A percentile compares a stretch with the other conserved stretches of the same genome.
phyloP scores from a whole-genome alignment of 768 basidiomycete species.

The Peribolospora baueri region DNA sequence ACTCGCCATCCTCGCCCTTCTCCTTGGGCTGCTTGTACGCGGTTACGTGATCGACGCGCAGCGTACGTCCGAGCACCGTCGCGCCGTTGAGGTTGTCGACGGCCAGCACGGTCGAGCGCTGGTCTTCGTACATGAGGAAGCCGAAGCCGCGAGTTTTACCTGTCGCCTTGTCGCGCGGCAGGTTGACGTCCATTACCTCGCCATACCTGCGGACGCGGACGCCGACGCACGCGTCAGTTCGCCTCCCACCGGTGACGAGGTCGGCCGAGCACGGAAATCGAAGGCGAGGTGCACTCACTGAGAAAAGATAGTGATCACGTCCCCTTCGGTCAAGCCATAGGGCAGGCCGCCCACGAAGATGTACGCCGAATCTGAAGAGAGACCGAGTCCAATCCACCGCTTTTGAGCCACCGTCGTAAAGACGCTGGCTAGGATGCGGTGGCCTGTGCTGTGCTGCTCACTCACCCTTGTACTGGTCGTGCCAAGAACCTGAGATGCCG shows the following conservation, averaged over 20 bases:
- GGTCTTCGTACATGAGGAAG: conserved; percentile 98
- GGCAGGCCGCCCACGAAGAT: conserved; percentile 75
- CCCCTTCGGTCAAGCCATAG: conserved; percentile 80
- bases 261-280: neutral
- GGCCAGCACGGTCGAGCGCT: conserved; percentile 79
- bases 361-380: conserved; percentile 60
- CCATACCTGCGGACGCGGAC: conserved; percentile 44
- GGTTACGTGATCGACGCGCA: conserved; percentile 67
- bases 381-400: neutral
- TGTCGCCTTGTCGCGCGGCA: conserved; percentile 81
- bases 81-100: conserved; percentile 98
- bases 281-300: conserved; percentile 37
- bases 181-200: conserved; percentile 82
- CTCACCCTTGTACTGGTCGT: conserved; percentile 75
- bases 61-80: conserved; percentile 53
- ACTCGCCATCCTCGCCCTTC: conserved; percentile 59
- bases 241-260: neutral
- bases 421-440: neutral
- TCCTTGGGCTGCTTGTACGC: conserved; percentile 57
- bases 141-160: conserved; percentile 78
- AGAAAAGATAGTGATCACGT: conserved; percentile 89
- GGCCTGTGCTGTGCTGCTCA: neutral
- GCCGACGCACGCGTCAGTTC: conserved; percentile 1
- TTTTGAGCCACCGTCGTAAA: neutral
- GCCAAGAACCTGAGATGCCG: conserved; percentile 49